Evolutionary conservation across 345 rosid species (phyloP), one percentile per base, ranked within the genome.

Genomic region (Eucalyptus leucophloia): DNA sequence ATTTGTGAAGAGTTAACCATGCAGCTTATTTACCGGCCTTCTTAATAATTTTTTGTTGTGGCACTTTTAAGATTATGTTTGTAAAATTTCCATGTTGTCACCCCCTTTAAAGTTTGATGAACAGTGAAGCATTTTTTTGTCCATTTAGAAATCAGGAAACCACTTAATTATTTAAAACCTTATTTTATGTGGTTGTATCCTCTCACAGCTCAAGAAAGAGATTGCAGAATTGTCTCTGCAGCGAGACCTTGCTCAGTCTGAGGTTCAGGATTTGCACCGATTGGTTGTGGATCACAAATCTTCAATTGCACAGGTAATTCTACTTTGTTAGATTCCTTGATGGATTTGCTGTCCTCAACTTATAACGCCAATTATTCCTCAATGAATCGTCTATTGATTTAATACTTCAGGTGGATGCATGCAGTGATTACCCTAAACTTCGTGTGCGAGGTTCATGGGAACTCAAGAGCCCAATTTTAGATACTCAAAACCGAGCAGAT

Each of bases 151-250:
- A 77, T 87, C 49, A 13, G 51, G 69, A 37, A 81, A 49, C 15
- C 87, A 11, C 49, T 51, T 87, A 3, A 12, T 54, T 14, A 32
- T 50, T 34, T 50, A 40, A 40, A 30, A 54, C 49, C 19, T 65
- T 13, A 65, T 30, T 2, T 65, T 30, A 1, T 65, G 72, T 86
- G 72, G 87, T 86, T 88, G 56, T 13, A 37, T 62, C 60, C 60
- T 90, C 86, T 77, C 91, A 89, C 97, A 98, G 99, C 95, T 98
- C 67, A 93, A 92, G 90, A 93, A 92, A 86, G 97, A 96, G 91
- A 91, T 95, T 37, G 50, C 85, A 82, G 93, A 93, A 86, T 94
- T 97, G 92, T 93, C 92, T 82, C 92, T 87, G 87, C 95, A 94
- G 87, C 90, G 94, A 88, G 95, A 95, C 87, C 89, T 90, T 90